phyloP scores from a whole-genome alignment of 2,329 filamentous ascomycete genomes.

The Fusarium sp. region DNA sequence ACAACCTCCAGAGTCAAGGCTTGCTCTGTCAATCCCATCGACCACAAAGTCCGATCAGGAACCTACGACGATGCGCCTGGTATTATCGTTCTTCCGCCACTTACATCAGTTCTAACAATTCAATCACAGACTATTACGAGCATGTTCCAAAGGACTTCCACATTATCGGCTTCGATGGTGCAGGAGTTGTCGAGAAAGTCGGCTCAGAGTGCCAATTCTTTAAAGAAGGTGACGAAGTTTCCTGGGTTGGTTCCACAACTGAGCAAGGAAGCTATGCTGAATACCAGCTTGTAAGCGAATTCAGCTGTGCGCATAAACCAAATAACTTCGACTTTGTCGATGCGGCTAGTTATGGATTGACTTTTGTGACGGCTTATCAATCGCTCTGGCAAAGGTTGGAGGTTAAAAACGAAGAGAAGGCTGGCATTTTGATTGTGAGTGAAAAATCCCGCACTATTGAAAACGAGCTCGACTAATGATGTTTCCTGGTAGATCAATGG shows the following conservation, averaged over 20 bases:
- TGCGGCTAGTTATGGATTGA: not conserved
- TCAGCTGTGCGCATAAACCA: not conserved
- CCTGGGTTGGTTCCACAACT: not conserved
- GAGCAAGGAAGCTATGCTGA: not conserved
- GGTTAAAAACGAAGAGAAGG: not conserved
- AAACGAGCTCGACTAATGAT: rapidly evolving
- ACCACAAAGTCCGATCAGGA: conserved; percentile 9
- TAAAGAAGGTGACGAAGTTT: conserved; percentile 4
- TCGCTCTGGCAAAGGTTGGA: not conserved
- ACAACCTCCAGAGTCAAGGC: not conserved
- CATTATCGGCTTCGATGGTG: not conserved
- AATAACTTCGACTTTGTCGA: not conserved
- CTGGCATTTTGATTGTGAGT: not conserved
- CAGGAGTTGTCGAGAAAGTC: not conserved
- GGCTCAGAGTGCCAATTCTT: not conserved
- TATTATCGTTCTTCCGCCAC: not conserved
- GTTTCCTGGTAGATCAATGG: not conserved
- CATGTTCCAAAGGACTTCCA: not conserved
- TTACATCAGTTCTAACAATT: not conserved
- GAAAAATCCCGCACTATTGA: rapidly evolving
- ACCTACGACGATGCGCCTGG: not conserved
- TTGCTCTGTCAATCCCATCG: conserved; percentile 1
- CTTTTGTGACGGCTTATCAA: conserved; percentile 5
- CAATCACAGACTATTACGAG: not conserved
- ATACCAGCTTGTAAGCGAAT: not conserved